These are phyloP conservation scores for Cystofilobasidium bisporidii DNA, from an alignment of 768 basidiomycete species.

Conservation along the genomic window DNA sequence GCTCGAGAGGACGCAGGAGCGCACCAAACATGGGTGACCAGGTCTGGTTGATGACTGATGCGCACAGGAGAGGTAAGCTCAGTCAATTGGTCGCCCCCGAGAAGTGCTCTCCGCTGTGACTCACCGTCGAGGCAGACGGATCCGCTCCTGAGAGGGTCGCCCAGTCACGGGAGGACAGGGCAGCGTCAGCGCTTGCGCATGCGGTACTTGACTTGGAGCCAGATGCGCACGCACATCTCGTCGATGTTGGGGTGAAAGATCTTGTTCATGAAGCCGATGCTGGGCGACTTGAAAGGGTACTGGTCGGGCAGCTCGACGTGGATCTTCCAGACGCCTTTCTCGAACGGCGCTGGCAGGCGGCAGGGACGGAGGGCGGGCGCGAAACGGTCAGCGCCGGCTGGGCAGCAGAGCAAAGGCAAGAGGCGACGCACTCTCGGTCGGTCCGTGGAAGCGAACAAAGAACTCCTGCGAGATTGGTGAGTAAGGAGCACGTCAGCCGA, in stretches of 20 bases:
- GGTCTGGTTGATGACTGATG: slow-evolving; percentile 43
- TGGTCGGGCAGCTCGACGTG: slow-evolving; percentile 97
- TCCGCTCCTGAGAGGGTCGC: slow-evolving; percentile 58
- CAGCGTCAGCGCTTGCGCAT: too few relatives aligned
- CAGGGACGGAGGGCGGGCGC: background rate
- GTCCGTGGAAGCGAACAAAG: slow-evolving; percentile 90
- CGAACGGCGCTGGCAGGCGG: slow-evolving; percentile 66
- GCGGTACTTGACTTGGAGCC: background rate
- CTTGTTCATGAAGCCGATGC: slow-evolving; percentile 99
- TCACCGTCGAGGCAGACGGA: slow-evolving; percentile 85
- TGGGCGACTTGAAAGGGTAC: slow-evolving; percentile 97
- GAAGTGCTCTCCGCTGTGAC: too few relatives aligned
- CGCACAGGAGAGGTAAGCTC: background rate
- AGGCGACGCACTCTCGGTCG: slow-evolving; percentile 68
- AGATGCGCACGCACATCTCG: slow-evolving; percentile 63
- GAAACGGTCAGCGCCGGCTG: background rate
- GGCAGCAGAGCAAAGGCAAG: slow-evolving; percentile 1
- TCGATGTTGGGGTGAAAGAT: slow-evolving; percentile 99
- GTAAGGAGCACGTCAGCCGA: background rate
- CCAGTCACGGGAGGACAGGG: slow-evolving; percentile 14
- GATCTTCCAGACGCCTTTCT: slow-evolving; percentile 98
- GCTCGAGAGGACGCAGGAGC: slow-evolving; percentile 35
- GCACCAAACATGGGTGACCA: slow-evolving; percentile 99
- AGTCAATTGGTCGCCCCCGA: too few relatives aligned
- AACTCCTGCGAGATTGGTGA: slow-evolving; percentile 56